Evolutionary conservation across 1,139 yeast genomes (phyloP).

Genomic region (Candida sanyaensis): DNA sequence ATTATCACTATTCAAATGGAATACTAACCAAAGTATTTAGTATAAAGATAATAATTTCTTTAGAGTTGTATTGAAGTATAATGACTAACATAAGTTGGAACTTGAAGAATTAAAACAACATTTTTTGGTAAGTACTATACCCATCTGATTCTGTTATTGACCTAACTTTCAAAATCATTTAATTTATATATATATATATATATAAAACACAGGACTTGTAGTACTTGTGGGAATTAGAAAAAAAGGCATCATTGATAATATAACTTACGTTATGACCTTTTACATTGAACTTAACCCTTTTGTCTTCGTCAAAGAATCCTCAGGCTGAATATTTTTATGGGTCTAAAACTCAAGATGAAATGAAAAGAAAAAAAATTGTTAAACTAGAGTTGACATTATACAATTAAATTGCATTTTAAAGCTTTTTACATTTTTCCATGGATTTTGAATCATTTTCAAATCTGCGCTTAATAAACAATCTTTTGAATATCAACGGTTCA

Average conservation of each 20-base stretch:
- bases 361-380: conserved; percentile 36
- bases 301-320: conserved; percentile 27
- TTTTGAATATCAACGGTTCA: no score
- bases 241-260: conserved; percentile 58
- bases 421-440: no score
- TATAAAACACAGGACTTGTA: conserved; percentile 57
- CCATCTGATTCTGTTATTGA: no score
- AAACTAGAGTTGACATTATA: conserved; percentile 20
- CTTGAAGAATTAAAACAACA: conserved; percentile 35
- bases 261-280: conserved; percentile 34
- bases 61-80: conserved; percentile 19
- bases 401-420: conserved; percentile 12
- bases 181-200: no score
- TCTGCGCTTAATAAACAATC: no score
- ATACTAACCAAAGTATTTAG: no score
- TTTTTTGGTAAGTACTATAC: no score
- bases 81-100: conserved; percentile 26
- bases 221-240: conserved; percentile 52
- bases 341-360: conserved; percentile 30
- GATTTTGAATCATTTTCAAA: no score
- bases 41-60: not conserved
- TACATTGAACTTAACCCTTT: conserved; percentile 20
- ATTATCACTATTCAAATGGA: no score
- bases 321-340: conserved; percentile 34
- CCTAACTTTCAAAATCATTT: conserved; percentile 34